Percentiles rank a stretch among this genome's conserved stretches.
Conservation (phyloP, 2,329 filamentous ascomycete genomes). For the Penicillium sumatraense region DNA sequence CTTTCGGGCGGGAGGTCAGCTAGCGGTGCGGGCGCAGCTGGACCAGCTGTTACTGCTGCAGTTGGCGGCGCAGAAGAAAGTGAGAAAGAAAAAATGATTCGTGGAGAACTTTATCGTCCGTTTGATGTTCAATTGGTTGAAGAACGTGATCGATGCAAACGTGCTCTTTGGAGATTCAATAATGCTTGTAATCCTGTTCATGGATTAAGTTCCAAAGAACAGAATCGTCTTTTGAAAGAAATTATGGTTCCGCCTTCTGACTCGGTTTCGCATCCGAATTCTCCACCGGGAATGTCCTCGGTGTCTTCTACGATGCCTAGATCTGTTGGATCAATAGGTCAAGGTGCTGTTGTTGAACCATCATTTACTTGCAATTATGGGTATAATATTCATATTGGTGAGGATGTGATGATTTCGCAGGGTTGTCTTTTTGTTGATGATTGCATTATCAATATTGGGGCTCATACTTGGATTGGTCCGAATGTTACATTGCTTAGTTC, state of each 20-base stretch:
- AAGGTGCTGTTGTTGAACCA: constrained; percentile 77
- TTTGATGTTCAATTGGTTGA: constrained; percentile 77
- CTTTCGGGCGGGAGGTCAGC: constrained; percentile 44
- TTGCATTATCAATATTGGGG: constrained; percentile 79
- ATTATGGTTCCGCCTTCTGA: constrained; percentile 40
- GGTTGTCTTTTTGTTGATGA: constrained; percentile 87
- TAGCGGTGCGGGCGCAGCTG: too few species aligned
- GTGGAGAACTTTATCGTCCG: constrained; percentile 76
- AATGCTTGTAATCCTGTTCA: constrained; percentile 76
- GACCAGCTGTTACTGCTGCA: too few species aligned
- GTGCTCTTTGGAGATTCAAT: constrained; percentile 84
- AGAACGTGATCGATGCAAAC: constrained; percentile 83
- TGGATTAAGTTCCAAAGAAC: constrained; percentile 63
- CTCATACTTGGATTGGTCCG: constrained; percentile 70
- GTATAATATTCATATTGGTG: constrained; percentile 88
- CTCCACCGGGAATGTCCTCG: constrained; percentile 57
- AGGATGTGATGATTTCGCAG: constrained; percentile 80
- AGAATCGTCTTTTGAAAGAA: constrained; percentile 44
- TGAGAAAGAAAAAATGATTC: constrained; percentile 90
- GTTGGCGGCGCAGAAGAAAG: constrained; percentile 57
- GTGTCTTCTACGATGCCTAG: constrained; percentile 54
- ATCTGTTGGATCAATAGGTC: constrained; percentile 68
- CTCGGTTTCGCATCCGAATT: constrained; percentile 40
- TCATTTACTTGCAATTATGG: constrained; percentile 95
- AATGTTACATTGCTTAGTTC: constrained; percentile 86